phyloP scores from a whole-genome alignment of 1,284 basidiomycete species.

The Ganoderma leucocontextum region DNA sequence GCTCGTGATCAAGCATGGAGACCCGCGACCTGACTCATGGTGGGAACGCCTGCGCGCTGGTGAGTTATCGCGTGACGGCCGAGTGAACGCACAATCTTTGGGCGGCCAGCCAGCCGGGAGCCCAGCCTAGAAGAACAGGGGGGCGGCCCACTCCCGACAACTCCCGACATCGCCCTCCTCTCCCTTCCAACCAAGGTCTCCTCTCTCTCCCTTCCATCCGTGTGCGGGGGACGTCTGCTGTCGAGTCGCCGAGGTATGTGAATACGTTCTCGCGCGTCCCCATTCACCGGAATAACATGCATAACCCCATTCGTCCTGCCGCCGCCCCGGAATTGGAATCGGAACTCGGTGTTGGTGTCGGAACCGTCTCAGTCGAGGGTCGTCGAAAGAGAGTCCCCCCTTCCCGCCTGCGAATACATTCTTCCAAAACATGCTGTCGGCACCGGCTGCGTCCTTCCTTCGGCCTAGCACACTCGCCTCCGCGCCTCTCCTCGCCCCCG shows the following conservation, averaged over 20 bases:
- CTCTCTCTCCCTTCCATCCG: background rate
- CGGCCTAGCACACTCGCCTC: slow-evolving; percentile 25
- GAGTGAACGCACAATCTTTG: background rate
- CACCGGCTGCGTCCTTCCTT: slow-evolving; percentile 24
- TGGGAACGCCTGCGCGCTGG: slow-evolving; percentile 18
- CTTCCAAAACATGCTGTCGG: slow-evolving; percentile 16
- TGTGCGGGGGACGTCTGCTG: background rate
- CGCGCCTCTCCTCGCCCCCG: slow-evolving; percentile 12
- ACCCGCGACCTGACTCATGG: slow-evolving; percentile 25
- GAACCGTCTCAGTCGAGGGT: background rate
- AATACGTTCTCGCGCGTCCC: background rate
- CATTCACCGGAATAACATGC: background rate
- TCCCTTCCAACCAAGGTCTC: background rate
- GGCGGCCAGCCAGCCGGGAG: background rate
- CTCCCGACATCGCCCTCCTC: background rate
- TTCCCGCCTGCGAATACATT: slow-evolving; percentile 24
- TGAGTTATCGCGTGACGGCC: slow-evolving; percentile 27
- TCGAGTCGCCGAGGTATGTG: slow-evolving; percentile 3
- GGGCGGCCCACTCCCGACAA: slow-evolving; percentile 10
- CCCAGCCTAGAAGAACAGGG: slow-evolving; percentile 14
- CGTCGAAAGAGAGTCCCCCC: background rate
- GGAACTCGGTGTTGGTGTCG: slow-evolving; percentile 1
- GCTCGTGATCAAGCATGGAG: background rate
- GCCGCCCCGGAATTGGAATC: background rate
- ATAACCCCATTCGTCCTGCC: background rate